Conservation (phyloP, 2,329 filamentous ascomycete species). For the Phialemonium atrogriseum region DNA sequence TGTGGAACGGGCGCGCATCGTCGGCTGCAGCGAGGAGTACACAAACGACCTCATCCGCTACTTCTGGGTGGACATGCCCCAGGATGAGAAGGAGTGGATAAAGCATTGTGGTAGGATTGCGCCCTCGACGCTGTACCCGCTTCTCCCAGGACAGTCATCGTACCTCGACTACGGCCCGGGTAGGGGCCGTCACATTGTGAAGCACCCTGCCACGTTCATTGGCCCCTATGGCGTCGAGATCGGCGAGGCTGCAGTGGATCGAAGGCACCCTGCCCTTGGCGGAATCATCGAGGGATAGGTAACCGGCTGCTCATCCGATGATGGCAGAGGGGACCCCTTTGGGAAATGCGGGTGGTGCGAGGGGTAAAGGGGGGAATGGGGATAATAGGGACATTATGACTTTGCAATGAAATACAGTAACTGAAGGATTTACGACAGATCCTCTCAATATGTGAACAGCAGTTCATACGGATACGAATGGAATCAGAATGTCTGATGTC, state of each 20-base stretch:
- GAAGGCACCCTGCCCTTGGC: no score
- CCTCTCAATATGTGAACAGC: no score
- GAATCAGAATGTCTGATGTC: no score
- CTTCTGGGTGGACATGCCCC: conserved; percentile 9
- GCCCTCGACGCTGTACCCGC: conserved; percentile 9
- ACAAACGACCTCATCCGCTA: conserved; percentile 8
- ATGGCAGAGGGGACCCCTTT: no score
- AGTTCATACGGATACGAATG: no score
- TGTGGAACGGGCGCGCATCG: conserved; percentile 9
- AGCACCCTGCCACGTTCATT: conserved; percentile 4
- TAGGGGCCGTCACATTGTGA: conserved; percentile 4
- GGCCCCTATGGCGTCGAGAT: background rate
- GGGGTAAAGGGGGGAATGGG: no score
- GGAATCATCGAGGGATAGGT: no score
- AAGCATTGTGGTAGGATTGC: background rate
- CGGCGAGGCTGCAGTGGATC: conserved; percentile 1
- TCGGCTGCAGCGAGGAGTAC: conserved; percentile 8
- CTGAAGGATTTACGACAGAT: no score
- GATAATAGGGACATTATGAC: no score
- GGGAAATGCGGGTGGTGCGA: no score
- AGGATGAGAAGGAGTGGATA: conserved; percentile 5
- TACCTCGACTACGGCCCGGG: conserved; percentile 8
- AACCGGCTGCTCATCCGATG: no score
- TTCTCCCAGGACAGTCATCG: conserved; percentile 10
- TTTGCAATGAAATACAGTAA: no score